Evolutionary conservation across 495 filamentous ascomycete genomes (phyloP), one percentile per base, ranked within the genome.

Genomic region (Haplographium delicatum): DNA sequence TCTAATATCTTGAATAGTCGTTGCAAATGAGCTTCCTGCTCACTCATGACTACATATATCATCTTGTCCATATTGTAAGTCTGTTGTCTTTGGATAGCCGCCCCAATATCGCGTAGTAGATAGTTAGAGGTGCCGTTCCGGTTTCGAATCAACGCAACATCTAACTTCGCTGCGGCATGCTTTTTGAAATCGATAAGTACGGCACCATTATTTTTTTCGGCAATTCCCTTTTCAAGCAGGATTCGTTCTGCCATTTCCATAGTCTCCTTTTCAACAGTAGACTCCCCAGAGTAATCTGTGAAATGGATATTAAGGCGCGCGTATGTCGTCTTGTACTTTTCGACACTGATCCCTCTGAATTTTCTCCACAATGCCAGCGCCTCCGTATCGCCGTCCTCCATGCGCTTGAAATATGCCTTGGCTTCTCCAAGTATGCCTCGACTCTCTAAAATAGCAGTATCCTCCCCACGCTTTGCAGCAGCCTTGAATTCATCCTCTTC

Each of bases 201-300:
- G 33, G 33, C 11, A 35, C 33, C 33, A 4, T 35, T 35, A 16
- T 35, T 16, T 35, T n/a, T 11, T 35, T 35, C 33, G 33, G 33
- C 33, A n/a, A 35, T 35, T 35, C 33, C 33, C 33, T 35, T 35
- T 35, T 35, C 33, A 35, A 35, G 33, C 18, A 35, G 33, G 33
- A 35, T 35, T 35, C 11, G 33, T 35, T 35, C 33, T 35, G 33
- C 33, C 33, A 35, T 35, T 35, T 35, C 33, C 33, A 35, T 35
- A 4, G 3, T 35, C 18, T 35, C 33, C 33, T 16, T 8, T 35
- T 35, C 18, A 35, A 35, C 33, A 35, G 33, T 35, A 1, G 82
- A 85, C 63, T 86, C 84, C 26, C 84, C 84, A 15, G 76, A 77
- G 64, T 84, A 88, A 23, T 81, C 78, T 52, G 85, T 81, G 58